Base-by-base conservation (phyloP, 78 protist genomes). In the slime mould (Dictyostelium discoideum) region DNA sequence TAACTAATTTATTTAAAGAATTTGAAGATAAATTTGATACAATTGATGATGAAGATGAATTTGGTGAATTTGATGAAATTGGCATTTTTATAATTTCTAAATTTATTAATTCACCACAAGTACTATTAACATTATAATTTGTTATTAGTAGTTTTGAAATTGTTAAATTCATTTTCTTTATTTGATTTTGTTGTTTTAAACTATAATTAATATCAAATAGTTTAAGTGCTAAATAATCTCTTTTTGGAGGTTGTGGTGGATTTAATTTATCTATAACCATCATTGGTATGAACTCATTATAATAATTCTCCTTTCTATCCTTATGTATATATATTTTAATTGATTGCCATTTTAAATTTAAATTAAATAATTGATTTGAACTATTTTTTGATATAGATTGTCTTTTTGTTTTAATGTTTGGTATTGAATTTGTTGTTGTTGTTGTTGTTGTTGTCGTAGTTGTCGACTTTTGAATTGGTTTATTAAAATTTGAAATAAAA, bases 331-430 rank as follows among this genome's bases (percentile, higher is more conserved):
- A 79, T 44, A 79, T 44, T 79, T 79, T 79, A 14, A 79, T 42
- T 79, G 63, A 79, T 44, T 79, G 54, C 84, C 84, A 79, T 79
- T 78, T 78, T 42, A 78, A 78, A 29, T 44, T 79, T n/a, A 79
- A 79, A 32, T n/a, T 39, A 79, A 22, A 79, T 46, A 79, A 79
- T 22, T 3, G 9, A 26, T 14, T 29, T 24, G 37, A 67, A 67
- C 32, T 67, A 8, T 22, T 67, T 67, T 5, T 67, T 67, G 76
- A 24, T 24, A 10, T 7, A 5, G 29, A 20, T n/a, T 18, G 18
- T 20, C 39, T 67, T 24, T 67, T 69, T n/a, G 4, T 24, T 69
- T 69, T 65, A 9, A 1, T 69, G 1, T 69, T 69, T 69, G 77
- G 4, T 65, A 0, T 8, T 65, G 14, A 57, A 18, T 57, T 20